Evolutionary conservation across 2,329 filamentous ascomycete species (phyloP).

Genomic region (Ascochyta viciae-villosae): DNA sequence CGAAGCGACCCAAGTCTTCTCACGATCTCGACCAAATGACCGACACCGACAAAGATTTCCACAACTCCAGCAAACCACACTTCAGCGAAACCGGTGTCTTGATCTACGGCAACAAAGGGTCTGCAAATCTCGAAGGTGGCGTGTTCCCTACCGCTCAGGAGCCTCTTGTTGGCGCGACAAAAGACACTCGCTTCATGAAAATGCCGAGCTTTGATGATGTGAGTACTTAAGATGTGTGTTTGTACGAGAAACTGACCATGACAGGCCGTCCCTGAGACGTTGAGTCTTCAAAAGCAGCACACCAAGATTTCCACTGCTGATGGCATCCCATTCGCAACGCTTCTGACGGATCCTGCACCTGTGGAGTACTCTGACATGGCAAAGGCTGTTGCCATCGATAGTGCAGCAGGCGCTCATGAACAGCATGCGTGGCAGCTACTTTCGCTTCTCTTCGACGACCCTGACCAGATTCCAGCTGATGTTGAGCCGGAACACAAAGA

Average conservation of each 20-base stretch:
- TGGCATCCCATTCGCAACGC: constrained; percentile 66
- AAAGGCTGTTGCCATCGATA: constrained; percentile 48
- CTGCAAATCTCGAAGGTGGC: constrained; percentile 53
- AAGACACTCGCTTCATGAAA: constrained; percentile 70
- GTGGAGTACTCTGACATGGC: constrained; percentile 61
- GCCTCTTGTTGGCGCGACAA: constrained; percentile 67
- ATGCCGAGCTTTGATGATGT: constrained; percentile 60
- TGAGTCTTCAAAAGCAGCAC: constrained; percentile 63
- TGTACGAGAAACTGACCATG: constrained; percentile 24
- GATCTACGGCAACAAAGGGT: constrained; percentile 64
- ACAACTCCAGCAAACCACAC: constrained; percentile 76
- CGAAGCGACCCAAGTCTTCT: constrained; percentile 76
- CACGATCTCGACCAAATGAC: constrained; percentile 69
- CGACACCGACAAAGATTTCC: constrained; percentile 70
- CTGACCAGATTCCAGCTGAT: constrained; percentile 42
- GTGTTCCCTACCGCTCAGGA: constrained; percentile 63
- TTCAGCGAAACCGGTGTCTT: constrained; percentile 80
- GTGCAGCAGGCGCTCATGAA: constrained; percentile 62
- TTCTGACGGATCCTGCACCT: constrained; percentile 57
- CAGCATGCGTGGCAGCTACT: constrained; percentile 84
- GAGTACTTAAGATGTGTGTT: constrained; percentile 25
- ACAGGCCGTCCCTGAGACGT: constrained; percentile 63
- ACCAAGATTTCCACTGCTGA: constrained; percentile 55
- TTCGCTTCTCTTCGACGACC: constrained; percentile 82
- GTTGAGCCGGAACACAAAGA: constrained; percentile 53